These are phyloP conservation scores for Sequoiadendron giganteum DNA, from an alignment of 75 land plant genomes.

Conservation along the genomic window DNA sequence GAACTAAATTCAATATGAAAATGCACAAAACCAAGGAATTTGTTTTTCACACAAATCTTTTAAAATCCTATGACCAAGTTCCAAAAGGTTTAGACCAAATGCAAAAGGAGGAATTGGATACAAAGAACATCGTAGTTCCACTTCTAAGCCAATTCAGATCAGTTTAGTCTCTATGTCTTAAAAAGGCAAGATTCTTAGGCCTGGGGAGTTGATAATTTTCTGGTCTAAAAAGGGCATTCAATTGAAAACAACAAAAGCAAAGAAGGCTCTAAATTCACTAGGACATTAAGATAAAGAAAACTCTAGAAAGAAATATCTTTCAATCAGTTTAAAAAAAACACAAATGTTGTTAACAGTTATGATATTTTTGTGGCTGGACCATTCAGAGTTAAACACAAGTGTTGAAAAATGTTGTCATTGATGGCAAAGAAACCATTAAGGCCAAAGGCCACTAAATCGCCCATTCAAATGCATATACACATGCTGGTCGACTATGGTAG, in stretches of 20 bases:
- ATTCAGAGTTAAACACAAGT: background rate
- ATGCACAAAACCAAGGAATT: background rate
- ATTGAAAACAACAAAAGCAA: background rate
- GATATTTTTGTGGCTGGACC: background rate
- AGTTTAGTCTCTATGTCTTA: background rate
- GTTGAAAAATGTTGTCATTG: too few relatives aligned
- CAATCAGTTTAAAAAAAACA: background rate
- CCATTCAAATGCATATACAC: too few relatives aligned
- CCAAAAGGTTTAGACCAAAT: background rate
- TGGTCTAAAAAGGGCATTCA: background rate
- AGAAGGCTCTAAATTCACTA: background rate
- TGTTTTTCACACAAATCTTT: background rate
- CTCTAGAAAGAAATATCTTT: background rate
- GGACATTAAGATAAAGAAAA: background rate
- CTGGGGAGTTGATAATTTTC: background rate
- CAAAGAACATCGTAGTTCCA: background rate
- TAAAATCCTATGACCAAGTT: background rate
- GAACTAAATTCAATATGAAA: background rate
- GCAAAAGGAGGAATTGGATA: background rate
- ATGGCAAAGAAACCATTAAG: too few relatives aligned
- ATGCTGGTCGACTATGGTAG: too few relatives aligned
- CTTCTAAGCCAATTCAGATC: background rate
- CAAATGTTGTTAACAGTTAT: background rate
- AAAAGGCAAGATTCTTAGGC: background rate
- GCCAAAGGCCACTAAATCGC: too few relatives aligned